These are phyloP conservation scores for Pichia sp. DNA, from an alignment of 1,139 yeast species.

Conservation along the genomic window DNA sequence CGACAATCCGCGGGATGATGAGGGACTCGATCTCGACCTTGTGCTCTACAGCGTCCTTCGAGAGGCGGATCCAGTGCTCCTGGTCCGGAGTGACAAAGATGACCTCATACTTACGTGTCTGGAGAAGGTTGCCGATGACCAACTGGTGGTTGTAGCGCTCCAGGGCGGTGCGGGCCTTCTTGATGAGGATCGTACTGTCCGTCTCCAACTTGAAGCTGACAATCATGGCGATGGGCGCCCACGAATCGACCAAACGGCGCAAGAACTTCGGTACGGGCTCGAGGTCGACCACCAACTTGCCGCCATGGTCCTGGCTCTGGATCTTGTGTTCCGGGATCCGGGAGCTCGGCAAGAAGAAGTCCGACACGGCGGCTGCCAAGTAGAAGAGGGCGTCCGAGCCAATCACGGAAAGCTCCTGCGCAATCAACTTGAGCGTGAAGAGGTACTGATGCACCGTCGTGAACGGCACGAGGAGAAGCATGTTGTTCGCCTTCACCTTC, in stretches of 20 bases:
- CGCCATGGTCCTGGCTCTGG: constrained; percentile 71
- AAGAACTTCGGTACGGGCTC: constrained; percentile 98
- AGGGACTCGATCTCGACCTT: constrained; percentile 63
- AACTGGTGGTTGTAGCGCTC: constrained; percentile 85
- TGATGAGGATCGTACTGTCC: constrained; percentile 61
- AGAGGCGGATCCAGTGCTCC: constrained; percentile 50
- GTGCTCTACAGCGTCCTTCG: constrained; percentile 37
- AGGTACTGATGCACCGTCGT: constrained; percentile 94
- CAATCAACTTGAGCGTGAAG: constrained; percentile 69
- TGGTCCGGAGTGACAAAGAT: constrained; percentile 66
- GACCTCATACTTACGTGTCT: constrained; percentile 82
- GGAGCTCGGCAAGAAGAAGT: constrained; percentile 84
- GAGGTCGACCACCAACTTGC: constrained; percentile 73
- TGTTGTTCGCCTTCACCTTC: constrained; percentile 51
- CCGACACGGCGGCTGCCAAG: constrained; percentile 96
- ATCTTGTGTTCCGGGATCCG: constrained; percentile 90
- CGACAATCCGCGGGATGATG: constrained; percentile 71
- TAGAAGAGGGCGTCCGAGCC: constrained; percentile 65
- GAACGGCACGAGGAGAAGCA: constrained; percentile 72
- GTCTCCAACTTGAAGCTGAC: constrained; percentile 94
- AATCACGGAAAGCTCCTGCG: constrained; percentile 52
- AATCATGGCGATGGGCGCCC: constrained; percentile 96
- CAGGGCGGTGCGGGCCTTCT: constrained; percentile 75
- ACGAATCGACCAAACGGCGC: constrained; percentile 77
- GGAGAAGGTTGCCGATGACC: constrained; percentile 90